A percentile compares a stretch with the other conserved stretches of the same genome.
These are phyloP conservation scores for Dichotomopilus funicola DNA, from an alignment of 2,329 filamentous ascomycete species.

Conservation along the genomic window DNA sequence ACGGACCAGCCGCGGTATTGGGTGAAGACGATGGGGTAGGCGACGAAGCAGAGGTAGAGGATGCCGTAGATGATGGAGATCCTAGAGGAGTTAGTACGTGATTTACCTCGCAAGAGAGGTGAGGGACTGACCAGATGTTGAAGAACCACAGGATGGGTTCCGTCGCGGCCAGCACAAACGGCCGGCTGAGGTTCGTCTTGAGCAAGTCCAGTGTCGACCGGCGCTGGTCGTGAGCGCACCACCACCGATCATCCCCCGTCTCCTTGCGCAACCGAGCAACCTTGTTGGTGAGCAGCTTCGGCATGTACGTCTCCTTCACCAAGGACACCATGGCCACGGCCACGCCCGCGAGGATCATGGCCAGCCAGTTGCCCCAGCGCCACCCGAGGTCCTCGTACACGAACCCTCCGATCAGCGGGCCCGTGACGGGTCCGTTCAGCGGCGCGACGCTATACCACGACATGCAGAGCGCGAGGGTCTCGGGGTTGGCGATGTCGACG, in stretches of 20 bases:
- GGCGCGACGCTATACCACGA: slow-evolving; percentile 79
- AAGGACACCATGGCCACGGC: slow-evolving; percentile 53
- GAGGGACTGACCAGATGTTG: slow-evolving; percentile 49
- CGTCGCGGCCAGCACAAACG: slow-evolving; percentile 68
- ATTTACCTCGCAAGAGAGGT: neutral
- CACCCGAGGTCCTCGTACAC: slow-evolving; percentile 71
- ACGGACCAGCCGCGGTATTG: slow-evolving; percentile 69
- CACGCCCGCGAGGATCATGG: slow-evolving; percentile 62
- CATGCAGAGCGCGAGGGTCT: slow-evolving; percentile 75
- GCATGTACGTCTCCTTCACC: slow-evolving; percentile 71
- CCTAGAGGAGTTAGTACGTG: slow-evolving; percentile 33
- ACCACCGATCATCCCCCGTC: slow-evolving; percentile 65
- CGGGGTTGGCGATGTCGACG: slow-evolving; percentile 73
- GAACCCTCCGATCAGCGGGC: slow-evolving; percentile 67
- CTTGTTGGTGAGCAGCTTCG: slow-evolving; percentile 60
- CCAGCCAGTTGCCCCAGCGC: slow-evolving; percentile 82
- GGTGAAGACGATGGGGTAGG: slow-evolving; percentile 78
- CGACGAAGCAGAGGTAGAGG: slow-evolving; percentile 79
- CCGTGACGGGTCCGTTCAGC: slow-evolving; percentile 61
- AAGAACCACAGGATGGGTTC: slow-evolving; percentile 77
- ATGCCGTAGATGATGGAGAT: slow-evolving; percentile 82
- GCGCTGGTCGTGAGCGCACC: slow-evolving; percentile 73
- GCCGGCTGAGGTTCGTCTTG: slow-evolving; percentile 68
- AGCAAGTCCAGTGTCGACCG: slow-evolving; percentile 59
- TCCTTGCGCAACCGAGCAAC: slow-evolving; percentile 59